Evolutionary conservation across 495 filamentous ascomycete genomes (phyloP).

Genomic region (Penicillium ucsense): DNA sequence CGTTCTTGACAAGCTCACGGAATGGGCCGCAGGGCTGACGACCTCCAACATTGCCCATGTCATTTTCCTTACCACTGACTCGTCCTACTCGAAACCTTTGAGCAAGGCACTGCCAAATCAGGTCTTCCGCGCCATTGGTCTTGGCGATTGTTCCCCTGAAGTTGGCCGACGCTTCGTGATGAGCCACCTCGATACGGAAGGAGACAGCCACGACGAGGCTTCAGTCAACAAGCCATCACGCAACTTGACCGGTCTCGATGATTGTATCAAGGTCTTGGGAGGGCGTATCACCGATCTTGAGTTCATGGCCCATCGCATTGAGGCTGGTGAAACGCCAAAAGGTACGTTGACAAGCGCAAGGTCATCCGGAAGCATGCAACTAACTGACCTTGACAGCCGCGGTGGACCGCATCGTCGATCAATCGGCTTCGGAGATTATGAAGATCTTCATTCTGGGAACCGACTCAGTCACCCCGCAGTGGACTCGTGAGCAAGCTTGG

Average conservation of each 20-base stretch:
- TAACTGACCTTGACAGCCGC: slow-evolving; percentile 43
- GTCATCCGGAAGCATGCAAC: too few relatives aligned
- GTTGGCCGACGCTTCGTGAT: slow-evolving; percentile 86
- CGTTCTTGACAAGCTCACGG: slow-evolving; percentile 81
- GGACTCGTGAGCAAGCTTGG: slow-evolving; percentile 84
- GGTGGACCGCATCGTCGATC: slow-evolving; percentile 81
- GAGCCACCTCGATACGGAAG: slow-evolving; percentile 56
- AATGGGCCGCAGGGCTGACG: slow-evolving; percentile 85
- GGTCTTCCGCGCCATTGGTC: slow-evolving; percentile 73
- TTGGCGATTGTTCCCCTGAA: slow-evolving; percentile 78
- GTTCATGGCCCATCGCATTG: slow-evolving; percentile 82
- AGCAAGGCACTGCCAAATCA: slow-evolving; percentile 83
- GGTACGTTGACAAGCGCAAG: slow-evolving; percentile 20
- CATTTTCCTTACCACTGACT: slow-evolving; percentile 90
- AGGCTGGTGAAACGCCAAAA: slow-evolving; percentile 74
- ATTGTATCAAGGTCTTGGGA: slow-evolving; percentile 70
- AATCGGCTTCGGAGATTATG: slow-evolving; percentile 78
- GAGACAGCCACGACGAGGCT: slow-evolving; percentile 28
- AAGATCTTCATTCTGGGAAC: slow-evolving; percentile 76
- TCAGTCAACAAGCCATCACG: slow-evolving; percentile 26
- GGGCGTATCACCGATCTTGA: slow-evolving; percentile 91
- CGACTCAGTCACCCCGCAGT: slow-evolving; percentile 39
- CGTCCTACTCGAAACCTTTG: slow-evolving; percentile 79
- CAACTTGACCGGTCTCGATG: slow-evolving; percentile 60
- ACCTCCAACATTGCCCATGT: slow-evolving; percentile 90